Evolutionary conservation across 129 eudicot genomes (phyloP).

Genomic region (Flaveria linearis): DNA sequence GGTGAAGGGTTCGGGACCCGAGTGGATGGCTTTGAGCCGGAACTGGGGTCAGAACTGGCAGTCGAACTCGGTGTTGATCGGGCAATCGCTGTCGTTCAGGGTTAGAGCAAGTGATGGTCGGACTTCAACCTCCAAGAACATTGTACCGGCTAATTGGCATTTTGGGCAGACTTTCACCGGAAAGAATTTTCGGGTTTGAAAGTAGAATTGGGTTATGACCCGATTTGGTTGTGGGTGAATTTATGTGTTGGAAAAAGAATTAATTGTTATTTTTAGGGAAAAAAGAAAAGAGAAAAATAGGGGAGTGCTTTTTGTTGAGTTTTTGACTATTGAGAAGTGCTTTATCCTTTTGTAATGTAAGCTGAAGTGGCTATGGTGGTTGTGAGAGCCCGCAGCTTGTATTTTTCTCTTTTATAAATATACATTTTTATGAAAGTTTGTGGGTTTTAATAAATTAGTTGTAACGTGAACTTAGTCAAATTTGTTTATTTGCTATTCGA

Average conservation of each 20-base stretch:
- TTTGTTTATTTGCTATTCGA: too few species aligned
- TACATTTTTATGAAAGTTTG: conserved; percentile 17
- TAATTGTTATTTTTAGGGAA: conserved; percentile 1
- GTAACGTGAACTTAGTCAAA: too few species aligned
- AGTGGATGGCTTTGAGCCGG: conserved; percentile 64
- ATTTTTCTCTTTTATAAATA: conserved; percentile 5
- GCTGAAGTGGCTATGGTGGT: conserved; percentile 41
- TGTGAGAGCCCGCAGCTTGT: conserved; percentile 41
- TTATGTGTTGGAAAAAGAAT: conserved; percentile 2
- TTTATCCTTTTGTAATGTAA: conserved; percentile 31
- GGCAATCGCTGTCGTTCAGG: conserved; percentile 59
- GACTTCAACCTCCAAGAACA: conserved; percentile 38
- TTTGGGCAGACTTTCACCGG: conserved; percentile 48
- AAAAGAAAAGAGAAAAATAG: background rate
- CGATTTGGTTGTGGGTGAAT: background rate
- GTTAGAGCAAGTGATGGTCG: conserved; percentile 41
- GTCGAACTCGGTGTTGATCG: conserved; percentile 49
- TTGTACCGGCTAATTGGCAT: conserved; percentile 43
- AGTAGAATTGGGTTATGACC: conserved; percentile 3
- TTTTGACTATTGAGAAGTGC: conserved; percentile 36
- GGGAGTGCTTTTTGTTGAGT: conserved; percentile 38
- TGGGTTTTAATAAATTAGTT: background rate
- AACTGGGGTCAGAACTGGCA: conserved; percentile 92
- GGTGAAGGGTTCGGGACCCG: conserved; percentile 65
- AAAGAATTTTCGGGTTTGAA: conserved; percentile 44